These are phyloP conservation scores for Penicillium corylophilum DNA, from an alignment of 2,329 filamentous ascomycete species.

Conservation along the genomic window DNA sequence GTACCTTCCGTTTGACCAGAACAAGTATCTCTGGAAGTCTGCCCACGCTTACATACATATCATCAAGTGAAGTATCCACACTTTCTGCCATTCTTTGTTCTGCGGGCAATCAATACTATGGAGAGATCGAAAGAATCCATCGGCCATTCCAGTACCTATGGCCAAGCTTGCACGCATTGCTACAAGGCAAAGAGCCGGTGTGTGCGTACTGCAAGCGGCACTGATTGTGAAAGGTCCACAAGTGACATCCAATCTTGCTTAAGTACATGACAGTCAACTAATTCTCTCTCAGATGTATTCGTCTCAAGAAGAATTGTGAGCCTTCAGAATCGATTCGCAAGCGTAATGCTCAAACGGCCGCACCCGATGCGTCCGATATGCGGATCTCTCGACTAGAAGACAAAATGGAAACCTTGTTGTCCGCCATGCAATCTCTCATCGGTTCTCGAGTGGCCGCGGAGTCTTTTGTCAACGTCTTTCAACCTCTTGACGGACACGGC, in stretches of 20 bases:
- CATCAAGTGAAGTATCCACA: not conserved
- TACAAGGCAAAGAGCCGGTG: constrained; percentile 34
- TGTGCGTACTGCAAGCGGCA: constrained; percentile 18
- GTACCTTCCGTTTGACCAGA: not conserved
- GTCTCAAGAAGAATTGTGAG: constrained; percentile 37
- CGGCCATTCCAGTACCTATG: constrained; percentile 24
- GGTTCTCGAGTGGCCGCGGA: constrained; percentile 2
- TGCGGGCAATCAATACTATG: constrained; percentile 10
- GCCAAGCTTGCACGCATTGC: constrained; percentile 30
- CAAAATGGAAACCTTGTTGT: constrained; percentile 34
- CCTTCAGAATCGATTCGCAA: constrained; percentile 36
- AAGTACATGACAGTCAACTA: not conserved
- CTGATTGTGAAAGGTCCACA: constrained; percentile 28
- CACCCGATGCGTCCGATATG: constrained; percentile 25
- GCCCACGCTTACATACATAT: not conserved
- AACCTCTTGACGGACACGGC: constrained; percentile 1
- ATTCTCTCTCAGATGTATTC: constrained; percentile 31
- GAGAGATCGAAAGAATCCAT: constrained; percentile 5
- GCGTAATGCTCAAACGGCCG: constrained; percentile 24
- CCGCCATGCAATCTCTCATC: constrained; percentile 29
- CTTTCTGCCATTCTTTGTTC: not conserved
- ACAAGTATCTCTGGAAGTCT: not conserved
- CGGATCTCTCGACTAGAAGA: constrained; percentile 39
- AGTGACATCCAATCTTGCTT: not conserved
- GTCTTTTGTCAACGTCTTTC: constrained; percentile 1